These are phyloP conservation scores for Pouteria campechiana DNA, from an alignment of 179 eudicot genomes.

Conservation along the genomic window DNA sequence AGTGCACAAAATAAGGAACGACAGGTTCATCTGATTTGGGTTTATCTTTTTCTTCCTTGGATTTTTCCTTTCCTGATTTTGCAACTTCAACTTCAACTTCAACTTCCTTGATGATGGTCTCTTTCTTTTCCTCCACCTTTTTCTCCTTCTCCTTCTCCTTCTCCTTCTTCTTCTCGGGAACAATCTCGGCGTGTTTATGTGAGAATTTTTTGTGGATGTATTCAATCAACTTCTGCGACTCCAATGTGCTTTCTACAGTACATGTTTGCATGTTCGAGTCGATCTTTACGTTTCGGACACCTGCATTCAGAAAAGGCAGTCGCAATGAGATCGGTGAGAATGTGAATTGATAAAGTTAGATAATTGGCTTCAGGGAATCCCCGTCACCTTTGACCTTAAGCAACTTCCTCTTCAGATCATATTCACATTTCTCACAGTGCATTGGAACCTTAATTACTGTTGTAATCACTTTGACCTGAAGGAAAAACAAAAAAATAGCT, in stretches of 20 bases:
- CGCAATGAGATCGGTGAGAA: background rate
- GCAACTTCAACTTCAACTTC: constrained; percentile 15
- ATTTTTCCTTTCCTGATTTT: constrained; percentile 32
- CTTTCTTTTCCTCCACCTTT: constrained; percentile 11
- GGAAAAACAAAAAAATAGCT: background rate
- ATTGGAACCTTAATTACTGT: constrained; percentile 11
- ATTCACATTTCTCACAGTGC: constrained; percentile 21
- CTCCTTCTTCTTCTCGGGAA: constrained; percentile 28
- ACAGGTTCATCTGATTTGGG: too few relatives aligned
- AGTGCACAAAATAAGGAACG: constrained; percentile 64
- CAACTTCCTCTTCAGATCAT: constrained; percentile 41
- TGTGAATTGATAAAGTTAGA: too few relatives aligned
- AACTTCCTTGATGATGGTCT: constrained; percentile 14
- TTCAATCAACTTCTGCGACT: constrained; percentile 39
- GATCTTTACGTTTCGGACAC: constrained; percentile 54
- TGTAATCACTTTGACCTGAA: constrained; percentile 17
- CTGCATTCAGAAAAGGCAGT: constrained; percentile 16
- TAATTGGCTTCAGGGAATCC: too few relatives aligned
- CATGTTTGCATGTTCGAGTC: constrained; percentile 65
- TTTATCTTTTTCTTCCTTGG: constrained; percentile 26
- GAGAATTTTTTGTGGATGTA: constrained; percentile 34
- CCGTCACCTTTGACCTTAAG: constrained; percentile 64
- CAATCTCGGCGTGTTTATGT: constrained; percentile 60
- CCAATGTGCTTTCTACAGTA: constrained; percentile 48
- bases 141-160: constrained; percentile 4